Base-by-base conservation (phyloP, 768 basidiomycete genomes). In the Tulasnella sp. region DNA sequence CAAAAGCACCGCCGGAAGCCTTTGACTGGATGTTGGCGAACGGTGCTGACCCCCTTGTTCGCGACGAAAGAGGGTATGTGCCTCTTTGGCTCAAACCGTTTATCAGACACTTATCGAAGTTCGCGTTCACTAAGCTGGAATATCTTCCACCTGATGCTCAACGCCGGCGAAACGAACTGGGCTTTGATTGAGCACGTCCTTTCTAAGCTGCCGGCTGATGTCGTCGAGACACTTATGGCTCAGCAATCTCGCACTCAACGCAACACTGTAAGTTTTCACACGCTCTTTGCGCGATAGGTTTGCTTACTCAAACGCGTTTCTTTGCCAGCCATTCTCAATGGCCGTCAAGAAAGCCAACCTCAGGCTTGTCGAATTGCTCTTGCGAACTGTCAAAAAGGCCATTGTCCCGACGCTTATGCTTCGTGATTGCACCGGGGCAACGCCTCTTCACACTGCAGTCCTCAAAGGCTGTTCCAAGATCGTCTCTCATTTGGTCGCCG, bases 11-110 rank as follows among this genome's bases (percentile, higher is more conserved):
- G 5, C 14, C 2, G 47, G 47, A 52, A 22, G 47, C 47, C 47
- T 52, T 88, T 26, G 86, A 88, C 62, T 87, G 83, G 77, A 77
- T 88, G 62, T 78, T 88, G 8, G 80, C 81, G 6, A 83, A 82
- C 62, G 83, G 82, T 1, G 78, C 85, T 5, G 84, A 85, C 29
- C 81, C 84, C 5, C 77, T 78, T 7, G 83, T 83, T 22, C 80
- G 76, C 5, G 85, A 87, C 74, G 71, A 77, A 22, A 78, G 79
- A 75, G 83, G 85, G 87, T 87, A 78, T 65, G 82, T 66, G 2
- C n/a, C 16, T 52, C 47, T 22, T 52, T 52, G 3, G 19, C 14
- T 19, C 2, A 7, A n/a, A 52, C n/a, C n/a, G n/a, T n/a, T n/a
- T 16, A 52, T 7, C n/a, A 22, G n/a, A 19, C 47, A 16, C 47